phyloP scores from a whole-genome alignment of 805 yeast species.

The Candida alai region DNA sequence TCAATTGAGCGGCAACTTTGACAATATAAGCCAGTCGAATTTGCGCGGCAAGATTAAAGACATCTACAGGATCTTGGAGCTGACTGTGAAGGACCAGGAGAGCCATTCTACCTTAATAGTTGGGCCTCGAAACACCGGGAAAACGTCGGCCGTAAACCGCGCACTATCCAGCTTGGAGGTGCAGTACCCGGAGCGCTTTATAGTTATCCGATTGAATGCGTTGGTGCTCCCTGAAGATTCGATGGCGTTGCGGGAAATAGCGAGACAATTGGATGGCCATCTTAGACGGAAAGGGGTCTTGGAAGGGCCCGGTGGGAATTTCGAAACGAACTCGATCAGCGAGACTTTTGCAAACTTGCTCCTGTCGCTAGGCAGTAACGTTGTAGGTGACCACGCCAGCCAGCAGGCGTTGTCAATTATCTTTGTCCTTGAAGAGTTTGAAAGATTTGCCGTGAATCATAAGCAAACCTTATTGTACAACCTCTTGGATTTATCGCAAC shows the following conservation, averaged over 20 bases:
- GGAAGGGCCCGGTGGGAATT: constrained; percentile 17
- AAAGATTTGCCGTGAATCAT: constrained; percentile 63
- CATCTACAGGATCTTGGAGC: constrained; percentile 54
- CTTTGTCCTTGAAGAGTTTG: constrained; percentile 82
- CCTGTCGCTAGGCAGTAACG: constrained; percentile 44
- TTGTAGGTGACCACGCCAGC: constrained; percentile 6
- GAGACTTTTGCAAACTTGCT: constrained; percentile 61
- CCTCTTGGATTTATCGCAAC: constrained; percentile 81
- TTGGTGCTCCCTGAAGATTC: constrained; percentile 69
- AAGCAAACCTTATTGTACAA: constrained; percentile 86
- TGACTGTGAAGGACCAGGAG: constrained; percentile 63
- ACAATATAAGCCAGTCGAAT: constrained; percentile 14
- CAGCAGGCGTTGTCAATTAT: constrained; percentile 52
- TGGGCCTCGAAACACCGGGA: constrained; percentile 81
- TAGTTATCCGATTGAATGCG: constrained; percentile 67
- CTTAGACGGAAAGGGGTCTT: constrained; percentile 11
- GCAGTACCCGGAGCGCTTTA: constrained; percentile 47
- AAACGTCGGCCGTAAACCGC: constrained; percentile 56
- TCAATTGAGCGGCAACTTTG: constrained; percentile 20
- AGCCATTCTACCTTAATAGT: constrained; percentile 78
- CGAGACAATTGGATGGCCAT: constrained; percentile 66
- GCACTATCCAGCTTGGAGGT: constrained; percentile 46
- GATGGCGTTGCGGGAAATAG: constrained; percentile 79
- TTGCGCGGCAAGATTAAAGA: constrained; percentile 39
- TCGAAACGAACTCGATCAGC: constrained; percentile 51